A percentile compares a stretch with the other conserved stretches of the same genome.
Conservation (phyloP, 257 asterid species). For the Solanum chiquidenum region DNA sequence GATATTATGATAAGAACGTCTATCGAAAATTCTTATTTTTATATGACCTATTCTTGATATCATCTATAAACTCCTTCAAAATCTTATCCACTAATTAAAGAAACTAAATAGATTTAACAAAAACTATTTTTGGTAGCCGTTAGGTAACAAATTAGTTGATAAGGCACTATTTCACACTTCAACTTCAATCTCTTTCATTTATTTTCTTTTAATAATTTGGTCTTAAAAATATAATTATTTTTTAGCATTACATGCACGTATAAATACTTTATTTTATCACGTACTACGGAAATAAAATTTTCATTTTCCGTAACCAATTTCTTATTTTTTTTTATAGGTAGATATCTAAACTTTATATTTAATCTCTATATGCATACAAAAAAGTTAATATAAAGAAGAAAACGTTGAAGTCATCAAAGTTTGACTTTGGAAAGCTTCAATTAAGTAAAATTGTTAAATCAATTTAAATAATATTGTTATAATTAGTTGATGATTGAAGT, state of each 20-base stretch:
- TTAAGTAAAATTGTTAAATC: background rate
- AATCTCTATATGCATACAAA: background rate
- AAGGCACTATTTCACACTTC: background rate
- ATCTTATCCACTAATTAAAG: background rate
- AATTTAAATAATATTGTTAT: background rate
- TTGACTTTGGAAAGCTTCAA: background rate
- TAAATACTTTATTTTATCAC: background rate
- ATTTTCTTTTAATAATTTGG: background rate
- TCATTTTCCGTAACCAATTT: background rate
- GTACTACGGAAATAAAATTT: background rate
- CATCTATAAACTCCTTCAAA: background rate
- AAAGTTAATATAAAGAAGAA: background rate
- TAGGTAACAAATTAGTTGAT: constrained; percentile 3
- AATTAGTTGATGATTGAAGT: background rate
- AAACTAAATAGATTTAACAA: background rate
- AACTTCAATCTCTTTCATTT: background rate
- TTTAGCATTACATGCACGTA: background rate
- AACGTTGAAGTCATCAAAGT: background rate
- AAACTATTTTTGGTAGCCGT: background rate
- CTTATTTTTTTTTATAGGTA: background rate
- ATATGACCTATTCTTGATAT: background rate
- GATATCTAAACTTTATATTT: background rate
- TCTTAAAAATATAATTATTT: background rate
- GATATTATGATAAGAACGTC: background rate
- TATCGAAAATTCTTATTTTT: background rate